phyloP scores from a whole-genome alignment of 1,284 basidiomycete species.

The Irpex sp. region DNA sequence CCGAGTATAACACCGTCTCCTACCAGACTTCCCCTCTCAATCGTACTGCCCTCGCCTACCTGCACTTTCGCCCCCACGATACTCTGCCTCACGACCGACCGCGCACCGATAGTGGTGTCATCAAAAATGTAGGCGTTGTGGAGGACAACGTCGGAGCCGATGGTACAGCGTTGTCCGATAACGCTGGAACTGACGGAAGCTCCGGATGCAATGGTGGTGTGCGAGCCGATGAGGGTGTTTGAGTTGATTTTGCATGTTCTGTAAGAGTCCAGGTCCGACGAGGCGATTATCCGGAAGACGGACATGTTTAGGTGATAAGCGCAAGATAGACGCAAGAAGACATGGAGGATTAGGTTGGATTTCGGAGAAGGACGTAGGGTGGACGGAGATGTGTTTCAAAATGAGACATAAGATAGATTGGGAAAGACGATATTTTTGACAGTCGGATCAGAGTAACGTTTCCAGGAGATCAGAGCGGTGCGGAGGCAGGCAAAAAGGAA shows the following conservation, averaged over 20 bases:
- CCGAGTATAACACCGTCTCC: conserved; percentile 79
- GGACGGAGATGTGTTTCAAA: neutral
- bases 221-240: conserved; percentile 77
- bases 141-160: conserved; percentile 62
- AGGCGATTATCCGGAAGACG: neutral
- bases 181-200: conserved; percentile 66
- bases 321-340: neutral
- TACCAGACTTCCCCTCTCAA: conserved; percentile 71
- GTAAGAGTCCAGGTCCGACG: neutral
- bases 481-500: neutral
- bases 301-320: neutral
- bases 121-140: conserved; percentile 81
- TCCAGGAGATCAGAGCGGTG: neutral
- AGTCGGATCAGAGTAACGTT: neutral
- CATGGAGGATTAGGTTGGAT: neutral
- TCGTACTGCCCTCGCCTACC: conserved; percentile 59
- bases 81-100: conserved; percentile 69
- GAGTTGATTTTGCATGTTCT: conserved; percentile 80
- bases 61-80: conserved; percentile 75
- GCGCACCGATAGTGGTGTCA: conserved; percentile 70
- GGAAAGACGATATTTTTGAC: neutral
- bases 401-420: neutral
- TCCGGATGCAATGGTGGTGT: conserved; percentile 58
- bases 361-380: neutral
- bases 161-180: conserved; percentile 67